Evolutionary conservation across 2,329 filamentous ascomycete genomes (phyloP).

Genomic region (Fusarium multiceps): DNA sequence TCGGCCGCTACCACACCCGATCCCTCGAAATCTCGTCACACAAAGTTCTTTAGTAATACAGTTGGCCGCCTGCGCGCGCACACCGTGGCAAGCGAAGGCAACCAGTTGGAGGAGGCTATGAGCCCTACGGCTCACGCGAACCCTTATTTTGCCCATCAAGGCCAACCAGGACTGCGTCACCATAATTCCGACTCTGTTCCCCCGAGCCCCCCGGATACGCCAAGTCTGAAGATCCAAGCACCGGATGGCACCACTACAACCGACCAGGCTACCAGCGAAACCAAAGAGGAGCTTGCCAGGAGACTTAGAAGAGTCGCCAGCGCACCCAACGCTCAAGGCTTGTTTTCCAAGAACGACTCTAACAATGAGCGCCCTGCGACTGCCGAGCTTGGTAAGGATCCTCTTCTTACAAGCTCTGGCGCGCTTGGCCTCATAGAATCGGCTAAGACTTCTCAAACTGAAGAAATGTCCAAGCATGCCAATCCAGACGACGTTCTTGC

Average conservation of each 20-base stretch:
- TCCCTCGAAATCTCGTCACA: slow-evolving; percentile 76
- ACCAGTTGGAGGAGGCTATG: slow-evolving; percentile 86
- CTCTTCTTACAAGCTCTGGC: slow-evolving; percentile 66
- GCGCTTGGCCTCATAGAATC: slow-evolving; percentile 53
- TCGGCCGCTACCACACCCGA: slow-evolving; percentile 33
- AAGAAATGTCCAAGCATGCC: slow-evolving; percentile 52
- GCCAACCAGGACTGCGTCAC: slow-evolving; percentile 90
- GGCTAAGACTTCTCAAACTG: slow-evolving; percentile 38
- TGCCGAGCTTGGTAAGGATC: slow-evolving; percentile 87
- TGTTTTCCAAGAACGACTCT: slow-evolving; percentile 72
- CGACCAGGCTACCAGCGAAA: slow-evolving; percentile 77
- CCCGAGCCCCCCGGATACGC: slow-evolving; percentile 91
- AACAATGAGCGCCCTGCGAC: slow-evolving; percentile 80
- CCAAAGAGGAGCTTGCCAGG: slow-evolving; percentile 92
- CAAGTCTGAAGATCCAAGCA: slow-evolving; percentile 78
- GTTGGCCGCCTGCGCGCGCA: slow-evolving; percentile 89
- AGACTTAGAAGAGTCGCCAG: slow-evolving; percentile 95
- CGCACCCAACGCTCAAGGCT: slow-evolving; percentile 93
- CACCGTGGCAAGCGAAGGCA: slow-evolving; percentile 92
- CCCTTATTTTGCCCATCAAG: slow-evolving; percentile 97
- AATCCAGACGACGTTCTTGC: slow-evolving; percentile 65
- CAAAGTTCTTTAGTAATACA: slow-evolving; percentile 86
- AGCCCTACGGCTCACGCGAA: slow-evolving; percentile 96
- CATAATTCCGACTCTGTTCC: slow-evolving; percentile 95
- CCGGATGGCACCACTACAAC: slow-evolving; percentile 69